Percentiles rank a stretch among this genome's conserved stretches.
Evolutionary conservation across 805 yeast genomes (phyloP).

Genomic region (Starmerella gropengiesseri): DNA sequence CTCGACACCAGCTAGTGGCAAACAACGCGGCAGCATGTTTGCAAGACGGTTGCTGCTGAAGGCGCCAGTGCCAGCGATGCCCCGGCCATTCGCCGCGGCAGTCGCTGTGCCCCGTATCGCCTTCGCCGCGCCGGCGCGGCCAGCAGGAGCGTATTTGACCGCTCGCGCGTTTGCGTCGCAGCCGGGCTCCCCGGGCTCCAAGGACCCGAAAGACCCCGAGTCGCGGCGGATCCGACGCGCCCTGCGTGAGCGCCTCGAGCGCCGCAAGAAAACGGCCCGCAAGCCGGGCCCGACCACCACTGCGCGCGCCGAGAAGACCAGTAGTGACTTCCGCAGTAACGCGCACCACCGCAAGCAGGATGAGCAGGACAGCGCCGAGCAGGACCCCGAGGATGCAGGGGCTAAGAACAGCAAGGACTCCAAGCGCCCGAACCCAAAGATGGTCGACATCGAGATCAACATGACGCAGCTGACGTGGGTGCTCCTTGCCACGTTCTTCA

Average conservation of each 20-base stretch:
- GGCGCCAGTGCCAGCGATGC: neutral
- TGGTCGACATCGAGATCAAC: slow-evolving; percentile 24
- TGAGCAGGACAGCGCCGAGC: neutral
- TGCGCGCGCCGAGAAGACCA: neutral
- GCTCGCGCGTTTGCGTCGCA: slow-evolving; percentile 1
- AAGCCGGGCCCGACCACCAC: neutral
- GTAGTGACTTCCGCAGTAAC: slow-evolving; percentile 10
- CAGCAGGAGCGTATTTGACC: neutral
- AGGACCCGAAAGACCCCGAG: slow-evolving; percentile 7
- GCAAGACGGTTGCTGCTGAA: slow-evolving; percentile 6
- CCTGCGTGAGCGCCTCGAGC: slow-evolving; percentile 9
- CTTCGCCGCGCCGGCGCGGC: neutral
- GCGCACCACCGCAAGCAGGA: neutral
- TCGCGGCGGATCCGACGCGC: slow-evolving; percentile 11
- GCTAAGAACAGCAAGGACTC: neutral
- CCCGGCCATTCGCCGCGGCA: slow-evolving; percentile 1
- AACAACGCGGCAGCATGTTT: slow-evolving; percentile 1
- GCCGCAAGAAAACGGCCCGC: slow-evolving; percentile 3
- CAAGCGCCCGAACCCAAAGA: slow-evolving; percentile 3
- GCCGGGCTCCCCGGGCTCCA: neutral
- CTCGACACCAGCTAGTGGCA: neutral
- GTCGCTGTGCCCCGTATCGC: neutral
- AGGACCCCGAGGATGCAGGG: no score
- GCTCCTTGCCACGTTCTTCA: slow-evolving; percentile 19
- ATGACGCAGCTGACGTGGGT: slow-evolving; percentile 24